These are phyloP conservation scores for Citrus sp. DNA, from an alignment of 345 rosid genomes.

Conservation along the genomic window DNA sequence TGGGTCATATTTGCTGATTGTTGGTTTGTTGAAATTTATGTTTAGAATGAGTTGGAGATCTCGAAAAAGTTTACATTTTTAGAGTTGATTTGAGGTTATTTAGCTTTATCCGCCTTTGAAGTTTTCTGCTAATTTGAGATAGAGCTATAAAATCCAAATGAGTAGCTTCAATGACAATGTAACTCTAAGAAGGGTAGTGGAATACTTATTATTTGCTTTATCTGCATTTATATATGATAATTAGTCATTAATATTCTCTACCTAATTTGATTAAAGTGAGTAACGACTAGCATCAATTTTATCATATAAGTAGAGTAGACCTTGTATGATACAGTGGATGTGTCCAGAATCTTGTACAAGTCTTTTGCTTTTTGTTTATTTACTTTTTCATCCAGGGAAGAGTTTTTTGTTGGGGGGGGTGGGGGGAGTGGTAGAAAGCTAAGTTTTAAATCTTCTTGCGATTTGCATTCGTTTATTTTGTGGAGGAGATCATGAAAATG, in stretches of 20 bases:
- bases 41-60: neutral
- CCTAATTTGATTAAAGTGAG: neutral
- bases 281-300: neutral
- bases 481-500: too few relatives aligned
- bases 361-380: too few relatives aligned
- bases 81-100: neutral
- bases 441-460: too few relatives aligned
- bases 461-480: too few relatives aligned
- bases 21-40: neutral
- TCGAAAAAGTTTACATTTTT: neutral
- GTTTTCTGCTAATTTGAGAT: neutral
- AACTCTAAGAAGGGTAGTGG: neutral
- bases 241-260: neutral
- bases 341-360: fast-evolving
- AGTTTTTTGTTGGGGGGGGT: too few relatives aligned
- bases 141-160: neutral
- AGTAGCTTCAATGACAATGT: neutral
- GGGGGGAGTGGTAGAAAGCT: too few relatives aligned
- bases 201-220: too few relatives aligned
- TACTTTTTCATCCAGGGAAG: too few relatives aligned
- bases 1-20: neutral
- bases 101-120: neutral
- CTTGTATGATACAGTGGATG: neutral
- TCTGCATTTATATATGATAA: neutral
- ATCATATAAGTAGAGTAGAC: neutral